These are phyloP conservation scores for Rhipidocladum racemiflorum DNA, from an alignment of 176 grass and related monocot species.

Conservation along the genomic window DNA sequence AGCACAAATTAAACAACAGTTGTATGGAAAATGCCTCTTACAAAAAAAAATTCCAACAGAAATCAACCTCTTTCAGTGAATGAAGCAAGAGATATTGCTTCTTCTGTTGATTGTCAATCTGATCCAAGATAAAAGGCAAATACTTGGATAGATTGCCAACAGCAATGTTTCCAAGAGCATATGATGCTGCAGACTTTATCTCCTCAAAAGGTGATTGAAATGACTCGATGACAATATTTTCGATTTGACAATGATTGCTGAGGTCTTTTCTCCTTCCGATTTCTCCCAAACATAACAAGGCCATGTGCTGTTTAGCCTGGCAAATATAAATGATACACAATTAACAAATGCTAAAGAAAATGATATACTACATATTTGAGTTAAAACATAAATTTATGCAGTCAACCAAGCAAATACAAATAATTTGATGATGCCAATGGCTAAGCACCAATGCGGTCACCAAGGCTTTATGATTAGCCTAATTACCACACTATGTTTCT, in stretches of 20 bases:
- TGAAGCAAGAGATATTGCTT: slow-evolving; percentile 90
- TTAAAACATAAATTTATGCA: background rate
- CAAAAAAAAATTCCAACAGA: slow-evolving; percentile 1
- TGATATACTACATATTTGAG: background rate
- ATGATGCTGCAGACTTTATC: slow-evolving; percentile 90
- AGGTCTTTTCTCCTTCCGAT: slow-evolving; percentile 84
- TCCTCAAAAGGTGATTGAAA: slow-evolving; percentile 97
- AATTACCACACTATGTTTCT: background rate
- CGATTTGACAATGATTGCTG: slow-evolving; percentile 72
- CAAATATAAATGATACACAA: background rate
- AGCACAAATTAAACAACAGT: slow-evolving; percentile 3
- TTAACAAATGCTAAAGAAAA: background rate
- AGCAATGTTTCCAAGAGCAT: slow-evolving; percentile 92
- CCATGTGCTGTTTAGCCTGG: slow-evolving; percentile 90
- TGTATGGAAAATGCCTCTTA: background rate
- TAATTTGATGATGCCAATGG: background rate
- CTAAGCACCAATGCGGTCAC: background rate
- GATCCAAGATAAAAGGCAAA: slow-evolving; percentile 90
- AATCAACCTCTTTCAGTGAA: slow-evolving; percentile 85
- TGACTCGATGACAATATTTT: slow-evolving; percentile 91
- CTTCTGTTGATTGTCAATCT: slow-evolving; percentile 97
- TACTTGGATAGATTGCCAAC: slow-evolving; percentile 92
- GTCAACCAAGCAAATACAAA: background rate
- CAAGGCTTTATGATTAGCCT: background rate
- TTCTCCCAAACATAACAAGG: slow-evolving; percentile 84